A percentile compares a stretch with the other conserved stretches of the same genome.
phyloP scores from a whole-genome alignment of 1,284 basidiomycete species.

The Cutaneotrichosporon spelunceum region DNA sequence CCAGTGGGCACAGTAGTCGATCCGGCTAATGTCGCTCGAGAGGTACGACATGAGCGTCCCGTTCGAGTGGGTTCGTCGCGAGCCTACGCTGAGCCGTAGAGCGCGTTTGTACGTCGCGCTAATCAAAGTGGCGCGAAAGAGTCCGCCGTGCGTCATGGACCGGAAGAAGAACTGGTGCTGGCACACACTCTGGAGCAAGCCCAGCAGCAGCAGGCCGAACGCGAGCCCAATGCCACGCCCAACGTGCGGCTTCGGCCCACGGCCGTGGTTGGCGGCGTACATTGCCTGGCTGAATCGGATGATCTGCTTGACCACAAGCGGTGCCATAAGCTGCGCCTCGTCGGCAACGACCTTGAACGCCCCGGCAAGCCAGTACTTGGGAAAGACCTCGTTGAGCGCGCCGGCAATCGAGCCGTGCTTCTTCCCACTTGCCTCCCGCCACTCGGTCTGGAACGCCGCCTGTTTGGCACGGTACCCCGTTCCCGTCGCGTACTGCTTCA shows the following conservation, averaged over 20 bases:
- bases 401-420: slow-evolving; percentile 60
- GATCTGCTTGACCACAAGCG: slow-evolving; percentile 64
- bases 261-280: slow-evolving; percentile 41
- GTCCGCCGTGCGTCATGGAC: slow-evolving; percentile 66
- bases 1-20: slow-evolving; percentile 52
- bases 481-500: slow-evolving; percentile 18
- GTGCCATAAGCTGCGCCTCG: slow-evolving; percentile 61
- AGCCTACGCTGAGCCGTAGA: slow-evolving; percentile 63
- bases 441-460: slow-evolving; percentile 34
- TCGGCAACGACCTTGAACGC: slow-evolving; percentile 53
- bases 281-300: slow-evolving; percentile 64
- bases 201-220: slow-evolving; percentile 65
- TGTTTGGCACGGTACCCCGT: neutral
- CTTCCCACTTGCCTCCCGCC: slow-evolving; percentile 41
- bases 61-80: slow-evolving; percentile 63
- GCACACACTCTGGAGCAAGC: slow-evolving; percentile 59
- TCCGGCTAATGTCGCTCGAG: slow-evolving; percentile 62
- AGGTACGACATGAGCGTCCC: slow-evolving; percentile 72
- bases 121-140: slow-evolving; percentile 69
- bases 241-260: slow-evolving; percentile 54
- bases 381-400: slow-evolving; percentile 70
- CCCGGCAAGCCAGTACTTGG: slow-evolving; percentile 68
- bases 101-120: slow-evolving; percentile 71
- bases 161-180: slow-evolving; percentile 75
- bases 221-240: slow-evolving; percentile 69